Evolutionary conservation across 148 eudicot genomes (phyloP).

Genomic region (Oxyria digyna): DNA sequence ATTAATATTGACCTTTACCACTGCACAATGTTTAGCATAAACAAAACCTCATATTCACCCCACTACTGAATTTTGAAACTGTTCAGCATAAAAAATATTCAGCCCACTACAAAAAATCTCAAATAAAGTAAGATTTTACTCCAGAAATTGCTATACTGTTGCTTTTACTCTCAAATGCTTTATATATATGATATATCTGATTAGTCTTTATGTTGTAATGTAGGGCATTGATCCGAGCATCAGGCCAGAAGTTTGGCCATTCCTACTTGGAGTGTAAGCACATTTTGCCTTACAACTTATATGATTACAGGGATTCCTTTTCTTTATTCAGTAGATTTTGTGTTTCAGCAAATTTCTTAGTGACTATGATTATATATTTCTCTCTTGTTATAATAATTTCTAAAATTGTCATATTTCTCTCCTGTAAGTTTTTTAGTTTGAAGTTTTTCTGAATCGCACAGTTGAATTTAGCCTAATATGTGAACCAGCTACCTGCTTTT

Average conservation of each 20-base stretch:
- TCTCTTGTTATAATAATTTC: background rate
- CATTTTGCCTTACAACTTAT: background rate
- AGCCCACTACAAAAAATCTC: no score
- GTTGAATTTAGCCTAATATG: background rate
- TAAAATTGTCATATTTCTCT: no score
- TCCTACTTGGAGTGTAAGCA: constrained; percentile 98
- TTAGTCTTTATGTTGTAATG: constrained; percentile 8
- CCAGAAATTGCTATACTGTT: no score
- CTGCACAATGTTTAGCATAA: no score
- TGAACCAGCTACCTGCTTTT: background rate
- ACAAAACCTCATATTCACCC: no score
- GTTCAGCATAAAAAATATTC: no score
- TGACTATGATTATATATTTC: background rate
- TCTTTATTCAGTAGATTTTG: background rate
- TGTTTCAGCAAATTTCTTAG: background rate
- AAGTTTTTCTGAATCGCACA: background rate
- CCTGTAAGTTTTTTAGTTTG: no score
- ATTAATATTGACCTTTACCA: no score
- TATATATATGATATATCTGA: background rate
- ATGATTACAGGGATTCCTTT: no score
- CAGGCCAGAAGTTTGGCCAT: constrained; percentile 96
- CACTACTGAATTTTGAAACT: no score
- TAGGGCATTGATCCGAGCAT: constrained; percentile 90
- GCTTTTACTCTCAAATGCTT: background rate
- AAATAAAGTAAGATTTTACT: no score